Conservation (phyloP, 345 rosid species). For the Aethionema arabicum region DNA sequence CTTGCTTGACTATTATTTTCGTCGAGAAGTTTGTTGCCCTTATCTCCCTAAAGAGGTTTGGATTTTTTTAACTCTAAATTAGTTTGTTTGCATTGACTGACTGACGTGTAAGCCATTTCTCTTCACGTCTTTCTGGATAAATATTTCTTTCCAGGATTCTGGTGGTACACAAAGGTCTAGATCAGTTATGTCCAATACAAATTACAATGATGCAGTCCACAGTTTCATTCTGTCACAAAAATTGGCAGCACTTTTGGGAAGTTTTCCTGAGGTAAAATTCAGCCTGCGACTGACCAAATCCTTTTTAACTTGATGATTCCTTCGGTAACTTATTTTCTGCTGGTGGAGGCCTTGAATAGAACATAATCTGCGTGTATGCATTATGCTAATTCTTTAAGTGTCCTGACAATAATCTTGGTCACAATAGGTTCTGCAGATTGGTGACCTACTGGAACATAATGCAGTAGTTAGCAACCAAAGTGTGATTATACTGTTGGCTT, state of each 20-base stretch:
- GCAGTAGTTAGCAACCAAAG: conserved; percentile 66
- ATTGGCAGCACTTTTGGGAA: conserved; percentile 68
- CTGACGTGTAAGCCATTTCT: conserved; percentile 6
- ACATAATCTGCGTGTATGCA: conserved; percentile 8
- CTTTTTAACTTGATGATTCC: conserved; percentile 4
- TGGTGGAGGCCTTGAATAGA: conserved; percentile 9
- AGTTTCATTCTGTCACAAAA: conserved; percentile 82
- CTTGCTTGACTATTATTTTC: conserved; percentile 88
- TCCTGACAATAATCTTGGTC: conserved; percentile 20
- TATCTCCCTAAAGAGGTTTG: conserved; percentile 50
- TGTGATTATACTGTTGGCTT: conserved; percentile 69
- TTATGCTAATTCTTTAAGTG: not conserved
- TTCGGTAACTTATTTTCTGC: not conserved
- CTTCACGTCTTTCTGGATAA: conserved; percentile 23
- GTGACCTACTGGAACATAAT: conserved; percentile 84
- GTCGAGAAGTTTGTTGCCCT: conserved; percentile 68
- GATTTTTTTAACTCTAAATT: conserved; percentile 15
- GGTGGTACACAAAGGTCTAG: conserved; percentile 47
- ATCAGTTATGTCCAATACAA: conserved; percentile 63
- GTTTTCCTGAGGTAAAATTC: conserved; percentile 79
- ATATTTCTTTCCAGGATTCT: conserved; percentile 43
- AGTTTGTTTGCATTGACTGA: conserved; percentile 18
- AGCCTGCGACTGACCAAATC: conserved; percentile 8
- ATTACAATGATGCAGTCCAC: conserved; percentile 81
- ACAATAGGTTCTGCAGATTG: conserved; percentile 73